Conservation (phyloP, 768 basidiomycete genomes). For the Termitomyces sp. region DNA sequence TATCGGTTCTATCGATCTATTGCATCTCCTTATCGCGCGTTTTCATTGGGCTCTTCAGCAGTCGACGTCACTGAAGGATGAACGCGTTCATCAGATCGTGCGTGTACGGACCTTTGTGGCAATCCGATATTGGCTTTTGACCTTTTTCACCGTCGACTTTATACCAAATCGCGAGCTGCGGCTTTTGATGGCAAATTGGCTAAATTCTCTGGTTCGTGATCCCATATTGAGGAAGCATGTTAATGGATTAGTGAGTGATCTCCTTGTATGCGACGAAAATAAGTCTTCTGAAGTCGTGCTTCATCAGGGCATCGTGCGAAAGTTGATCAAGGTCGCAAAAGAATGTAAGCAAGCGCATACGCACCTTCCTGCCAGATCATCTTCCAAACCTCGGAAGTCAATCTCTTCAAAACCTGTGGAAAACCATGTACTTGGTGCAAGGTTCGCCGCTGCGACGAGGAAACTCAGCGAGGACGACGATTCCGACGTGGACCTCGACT, state of each 20-base stretch:
- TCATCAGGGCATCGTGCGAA: slow-evolving; percentile 70
- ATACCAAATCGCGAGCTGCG: slow-evolving; percentile 77
- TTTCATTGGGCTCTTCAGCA: slow-evolving; percentile 85
- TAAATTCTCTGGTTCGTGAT: slow-evolving; percentile 75
- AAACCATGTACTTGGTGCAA: slow-evolving; percentile 55
- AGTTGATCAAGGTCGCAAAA: slow-evolving; percentile 79
- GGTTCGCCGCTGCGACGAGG: slow-evolving; percentile 60
- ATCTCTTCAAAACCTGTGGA: slow-evolving; percentile 33
- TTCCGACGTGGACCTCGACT: slow-evolving; percentile 78
- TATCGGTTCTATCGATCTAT: slow-evolving; percentile 74
- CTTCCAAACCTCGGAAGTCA: slow-evolving; percentile 28
- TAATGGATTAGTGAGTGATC: slow-evolving; percentile 64
- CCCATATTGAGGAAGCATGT: slow-evolving; percentile 61
- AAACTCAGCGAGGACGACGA: slow-evolving; percentile 50
- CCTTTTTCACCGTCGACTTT: slow-evolving; percentile 89
- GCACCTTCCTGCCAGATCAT: slow-evolving; percentile 30
- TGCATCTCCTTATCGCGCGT: slow-evolving; percentile 77
- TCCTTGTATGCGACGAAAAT: slow-evolving; percentile 1
- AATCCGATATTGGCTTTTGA: slow-evolving; percentile 86
- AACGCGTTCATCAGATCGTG: slow-evolving; percentile 71
- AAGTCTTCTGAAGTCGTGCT: slow-evolving; percentile 4
- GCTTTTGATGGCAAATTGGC: slow-evolving; percentile 68
- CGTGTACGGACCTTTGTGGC: slow-evolving; percentile 89
- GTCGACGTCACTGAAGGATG: slow-evolving; percentile 52
- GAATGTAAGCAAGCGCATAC: slow-evolving; percentile 74